phyloP scores from a whole-genome alignment of 2,329 filamentous ascomycete species.

The Aureobasidium lini region DNA sequence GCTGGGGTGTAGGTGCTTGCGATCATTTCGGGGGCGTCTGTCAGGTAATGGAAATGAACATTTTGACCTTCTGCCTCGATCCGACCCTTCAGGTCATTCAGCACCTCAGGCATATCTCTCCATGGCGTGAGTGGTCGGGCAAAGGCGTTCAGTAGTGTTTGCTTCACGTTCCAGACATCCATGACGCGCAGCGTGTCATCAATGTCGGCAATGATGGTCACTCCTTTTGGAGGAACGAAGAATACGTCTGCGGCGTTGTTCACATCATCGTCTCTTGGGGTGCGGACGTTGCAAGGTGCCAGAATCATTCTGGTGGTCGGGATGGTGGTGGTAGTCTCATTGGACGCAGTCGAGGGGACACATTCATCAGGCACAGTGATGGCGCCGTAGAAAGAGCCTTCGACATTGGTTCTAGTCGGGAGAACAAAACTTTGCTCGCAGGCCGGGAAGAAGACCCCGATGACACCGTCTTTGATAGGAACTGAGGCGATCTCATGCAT shows the following conservation, averaged over 20 bases:
- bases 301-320: neutral
- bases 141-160: constrained; percentile 17
- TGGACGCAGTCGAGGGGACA: neutral
- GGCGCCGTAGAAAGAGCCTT: constrained; percentile 15
- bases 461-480: neutral
- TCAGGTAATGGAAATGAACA: constrained; percentile 23
- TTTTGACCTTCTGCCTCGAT: constrained; percentile 2
- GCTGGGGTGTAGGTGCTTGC: constrained; percentile 16
- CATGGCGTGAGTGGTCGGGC: constrained; percentile 18
- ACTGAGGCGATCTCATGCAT: neutral
- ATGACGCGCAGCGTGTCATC: constrained; percentile 22
- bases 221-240: constrained; percentile 17
- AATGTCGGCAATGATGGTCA: constrained; percentile 22
- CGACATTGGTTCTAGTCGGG: neutral
- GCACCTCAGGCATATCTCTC: constrained; percentile 19
- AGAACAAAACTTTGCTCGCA: neutral
- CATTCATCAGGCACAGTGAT: neutral
- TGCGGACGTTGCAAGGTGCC: neutral
- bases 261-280: neutral
- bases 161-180: constrained; percentile 21
- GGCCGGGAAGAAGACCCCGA: neutral
- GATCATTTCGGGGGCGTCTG: constrained; percentile 19
- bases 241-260: neutral
- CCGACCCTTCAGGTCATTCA: constrained; percentile 10
- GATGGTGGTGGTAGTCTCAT: neutral